Evolutionary conservation across 176 grass and related monocot species (phyloP).

Genomic region (Eragrostis curvula): DNA sequence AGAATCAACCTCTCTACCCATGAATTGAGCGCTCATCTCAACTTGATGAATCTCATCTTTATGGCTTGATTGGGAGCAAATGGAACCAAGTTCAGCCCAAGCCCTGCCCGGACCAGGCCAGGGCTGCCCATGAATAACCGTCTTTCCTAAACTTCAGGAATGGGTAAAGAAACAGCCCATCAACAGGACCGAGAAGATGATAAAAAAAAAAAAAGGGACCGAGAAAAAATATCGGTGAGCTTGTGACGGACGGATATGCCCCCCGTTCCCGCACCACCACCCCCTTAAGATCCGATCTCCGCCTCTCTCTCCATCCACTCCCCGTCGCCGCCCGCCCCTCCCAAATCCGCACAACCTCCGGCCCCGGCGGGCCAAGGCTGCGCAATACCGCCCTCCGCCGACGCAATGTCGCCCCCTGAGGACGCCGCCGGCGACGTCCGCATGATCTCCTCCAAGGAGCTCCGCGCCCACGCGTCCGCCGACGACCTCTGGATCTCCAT

Average conservation of each 20-base stretch:
- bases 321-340: not conserved
- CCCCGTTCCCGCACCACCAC: not conserved
- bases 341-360: conserved; percentile 32
- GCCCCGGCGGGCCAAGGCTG: conserved; percentile 15
- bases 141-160: not conserved
- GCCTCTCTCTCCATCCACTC: not conserved
- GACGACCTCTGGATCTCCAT: conserved; percentile 87
- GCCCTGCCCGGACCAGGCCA: too few species aligned
- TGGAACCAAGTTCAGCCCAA: too few species aligned
- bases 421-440: conserved; percentile 23
- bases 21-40: too few species aligned
- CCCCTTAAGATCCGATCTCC: conserved; percentile 49
- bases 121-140: not conserved
- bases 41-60: too few species aligned
- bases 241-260: conserved; percentile 18
- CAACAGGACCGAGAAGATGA: not conserved
- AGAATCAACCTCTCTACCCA: too few species aligned
- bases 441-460: conserved; percentile 65
- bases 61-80: too few species aligned
- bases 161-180: not conserved
- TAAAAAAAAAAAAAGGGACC: too few species aligned
- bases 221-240: too few species aligned
- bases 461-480: conserved; percentile 49
- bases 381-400: conserved; percentile 43
- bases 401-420: conserved; percentile 23